These are phyloP conservation scores for Handroanthus guayacan DNA, from an alignment of 257 asterid genomes.

Conservation along the genomic window DNA sequence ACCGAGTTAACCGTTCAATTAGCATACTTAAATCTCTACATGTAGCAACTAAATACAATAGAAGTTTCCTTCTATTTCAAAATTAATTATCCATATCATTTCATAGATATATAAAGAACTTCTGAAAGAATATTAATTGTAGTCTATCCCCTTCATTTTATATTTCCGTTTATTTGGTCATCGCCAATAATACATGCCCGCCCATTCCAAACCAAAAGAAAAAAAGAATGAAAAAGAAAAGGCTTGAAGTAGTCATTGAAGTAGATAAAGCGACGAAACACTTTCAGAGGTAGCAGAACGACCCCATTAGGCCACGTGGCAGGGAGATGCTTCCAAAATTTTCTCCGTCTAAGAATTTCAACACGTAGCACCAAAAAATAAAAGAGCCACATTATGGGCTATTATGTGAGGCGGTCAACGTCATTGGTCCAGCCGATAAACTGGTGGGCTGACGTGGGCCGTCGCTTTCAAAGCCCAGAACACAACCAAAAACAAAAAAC, in stretches of 20 bases:
- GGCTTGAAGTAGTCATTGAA: not conserved
- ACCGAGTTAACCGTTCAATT: too few species aligned
- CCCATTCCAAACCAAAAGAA: too few species aligned
- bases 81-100: too few species aligned
- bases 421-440: slow-evolving; percentile 49
- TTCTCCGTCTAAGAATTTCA: not conserved
- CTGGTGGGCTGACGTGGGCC: slow-evolving; percentile 62
- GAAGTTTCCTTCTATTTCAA: too few species aligned
- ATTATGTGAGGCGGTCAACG: slow-evolving; percentile 40
- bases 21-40: too few species aligned
- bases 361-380: slow-evolving; percentile 38
- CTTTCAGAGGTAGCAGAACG: slow-evolving; percentile 29
- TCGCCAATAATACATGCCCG: too few species aligned
- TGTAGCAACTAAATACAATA: too few species aligned
- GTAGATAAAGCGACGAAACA: slow-evolving; percentile 33
- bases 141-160: too few species aligned
- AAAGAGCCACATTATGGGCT: slow-evolving; percentile 39
- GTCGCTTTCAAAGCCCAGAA: slow-evolving; percentile 51
- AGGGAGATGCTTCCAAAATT: not conserved
- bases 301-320: slow-evolving; percentile 59
- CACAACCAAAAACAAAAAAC: not conserved
- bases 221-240: too few species aligned
- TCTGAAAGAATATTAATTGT: too few species aligned
- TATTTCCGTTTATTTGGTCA: too few species aligned
- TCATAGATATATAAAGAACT: too few species aligned